Percentiles rank a stretch among this genome's conserved stretches.
phyloP scores from a whole-genome alignment of 208 protist genomes.

The Leishmania lainsoni region DNA sequence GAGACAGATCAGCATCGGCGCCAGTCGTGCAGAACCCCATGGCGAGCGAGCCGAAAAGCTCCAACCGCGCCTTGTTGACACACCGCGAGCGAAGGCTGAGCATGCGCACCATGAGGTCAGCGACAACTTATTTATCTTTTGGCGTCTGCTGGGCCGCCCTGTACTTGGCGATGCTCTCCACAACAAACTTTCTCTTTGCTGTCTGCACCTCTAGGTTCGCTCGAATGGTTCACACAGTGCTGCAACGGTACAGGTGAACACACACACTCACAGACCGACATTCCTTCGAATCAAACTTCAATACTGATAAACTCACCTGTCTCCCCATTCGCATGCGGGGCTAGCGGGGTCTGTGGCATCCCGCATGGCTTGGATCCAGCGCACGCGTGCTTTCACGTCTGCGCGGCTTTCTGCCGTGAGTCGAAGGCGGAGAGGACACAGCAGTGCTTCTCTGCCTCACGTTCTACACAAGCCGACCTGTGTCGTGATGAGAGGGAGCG shows the following conservation, averaged over 20 bases:
- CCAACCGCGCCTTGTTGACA: slow-evolving; percentile 86
- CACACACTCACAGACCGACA: not conserved
- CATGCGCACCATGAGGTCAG: slow-evolving; percentile 65
- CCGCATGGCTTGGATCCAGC: not conserved
- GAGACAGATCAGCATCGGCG: slow-evolving; percentile 83
- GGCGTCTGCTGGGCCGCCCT: slow-evolving; percentile 34
- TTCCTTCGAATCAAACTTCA: not conserved
- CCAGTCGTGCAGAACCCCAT: slow-evolving; percentile 82
- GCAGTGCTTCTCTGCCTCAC: not conserved
- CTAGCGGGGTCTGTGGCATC: not conserved
- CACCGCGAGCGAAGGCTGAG: slow-evolving; percentile 65
- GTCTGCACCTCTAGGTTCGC: slow-evolving; percentile 14
- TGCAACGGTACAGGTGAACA: not conserved
- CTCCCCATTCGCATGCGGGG: not conserved
- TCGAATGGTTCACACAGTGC: not conserved
- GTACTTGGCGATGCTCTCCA: slow-evolving; percentile 78
- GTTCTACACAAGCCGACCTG: not conserved
- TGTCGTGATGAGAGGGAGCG: not conserved
- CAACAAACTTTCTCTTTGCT: slow-evolving; percentile 55
- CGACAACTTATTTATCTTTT: slow-evolving; percentile 45
- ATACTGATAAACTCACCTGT: no score
- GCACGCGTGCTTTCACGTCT: not conserved
- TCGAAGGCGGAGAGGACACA: not conserved
- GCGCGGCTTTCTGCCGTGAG: not conserved
- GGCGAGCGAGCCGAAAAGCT: slow-evolving; percentile 85